Evolutionary conservation across 805 yeast genomes (phyloP).

Genomic region (Ascoidea asiatica): DNA sequence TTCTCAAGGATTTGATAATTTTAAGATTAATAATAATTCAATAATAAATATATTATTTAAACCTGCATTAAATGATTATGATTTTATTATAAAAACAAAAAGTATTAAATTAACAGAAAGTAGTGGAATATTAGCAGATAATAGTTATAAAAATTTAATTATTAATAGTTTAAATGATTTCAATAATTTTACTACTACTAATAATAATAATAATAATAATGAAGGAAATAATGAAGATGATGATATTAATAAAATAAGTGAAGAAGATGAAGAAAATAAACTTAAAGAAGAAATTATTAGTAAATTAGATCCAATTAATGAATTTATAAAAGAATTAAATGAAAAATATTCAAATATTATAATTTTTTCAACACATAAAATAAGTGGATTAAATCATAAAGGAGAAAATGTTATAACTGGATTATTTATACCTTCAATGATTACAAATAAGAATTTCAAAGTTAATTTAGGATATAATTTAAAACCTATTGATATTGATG

Average conservation of each 20-base stretch:
- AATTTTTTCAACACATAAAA: constrained; percentile 52
- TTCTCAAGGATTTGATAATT: constrained; percentile 25
- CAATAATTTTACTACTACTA: constrained; percentile 26
- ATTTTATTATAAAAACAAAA: constrained; percentile 55
- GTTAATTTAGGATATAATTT: constrained; percentile 69
- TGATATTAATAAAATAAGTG: constrained; percentile 18
- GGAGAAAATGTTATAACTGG: constrained; percentile 65
- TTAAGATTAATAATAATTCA: constrained; percentile 13
- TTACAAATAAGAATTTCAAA: constrained; percentile 53
- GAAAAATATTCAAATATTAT: constrained; percentile 52
- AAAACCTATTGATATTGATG: constrained; percentile 33
- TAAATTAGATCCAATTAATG: constrained; percentile 48
- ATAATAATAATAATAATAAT: constrained; percentile 19
- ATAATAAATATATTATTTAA: constrained; percentile 50
- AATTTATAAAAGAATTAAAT: constrained; percentile 45
- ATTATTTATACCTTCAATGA: constrained; percentile 56
- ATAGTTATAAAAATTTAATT: constrained; percentile 46
- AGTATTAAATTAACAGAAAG: constrained; percentile 27
- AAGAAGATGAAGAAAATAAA: constrained; percentile 18
- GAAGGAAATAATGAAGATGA: constrained; percentile 15
- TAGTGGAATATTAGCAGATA: constrained; percentile 42
- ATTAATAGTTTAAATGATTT: constrained; percentile 12
- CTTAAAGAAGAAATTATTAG: constrained; percentile 24
- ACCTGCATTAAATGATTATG: constrained; percentile 77
- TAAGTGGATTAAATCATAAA: constrained; percentile 34